Percentiles rank a stretch among this genome's conserved stretches.
Evolutionary conservation across 352 stramenopile genomes (phyloP).

Genomic region (Phytopythium ostracodes): DNA sequence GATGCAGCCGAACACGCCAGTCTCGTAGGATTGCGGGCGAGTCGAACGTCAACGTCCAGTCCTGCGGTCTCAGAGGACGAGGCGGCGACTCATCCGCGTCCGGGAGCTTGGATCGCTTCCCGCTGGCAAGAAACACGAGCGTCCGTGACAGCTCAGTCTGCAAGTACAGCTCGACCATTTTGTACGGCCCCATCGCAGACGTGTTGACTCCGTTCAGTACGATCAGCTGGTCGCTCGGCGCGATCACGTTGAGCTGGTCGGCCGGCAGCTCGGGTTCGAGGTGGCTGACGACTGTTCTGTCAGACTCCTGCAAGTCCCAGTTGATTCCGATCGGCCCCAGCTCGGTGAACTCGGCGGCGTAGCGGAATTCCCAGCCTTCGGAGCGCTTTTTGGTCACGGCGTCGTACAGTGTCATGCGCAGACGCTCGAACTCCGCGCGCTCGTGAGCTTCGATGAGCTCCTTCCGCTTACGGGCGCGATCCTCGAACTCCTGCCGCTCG

Average conservation of each 20-base stretch:
- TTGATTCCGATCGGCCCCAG: constrained; percentile 61
- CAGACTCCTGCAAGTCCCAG: constrained; percentile 53
- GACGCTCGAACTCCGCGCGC: constrained; percentile 39
- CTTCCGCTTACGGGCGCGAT: constrained; percentile 27
- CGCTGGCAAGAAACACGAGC: constrained; percentile 43
- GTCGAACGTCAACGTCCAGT: constrained; percentile 55
- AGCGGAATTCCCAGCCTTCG: constrained; percentile 58
- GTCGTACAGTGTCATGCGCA: constrained; percentile 53
- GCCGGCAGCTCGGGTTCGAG: constrained; percentile 50
- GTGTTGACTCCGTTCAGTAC: constrained; percentile 66
- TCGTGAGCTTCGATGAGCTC: constrained; percentile 31
- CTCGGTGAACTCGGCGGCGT: constrained; percentile 52
- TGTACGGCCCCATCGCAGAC: constrained; percentile 37
- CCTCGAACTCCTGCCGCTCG: constrained; percentile 25
- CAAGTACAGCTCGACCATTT: constrained; percentile 55
- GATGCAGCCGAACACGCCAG: constrained; percentile 50
- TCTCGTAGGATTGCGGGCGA: constrained; percentile 33
- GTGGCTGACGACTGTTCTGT: constrained; percentile 53
- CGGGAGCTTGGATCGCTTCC: constrained; percentile 9
- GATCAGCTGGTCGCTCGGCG: constrained; percentile 52
- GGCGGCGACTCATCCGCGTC: constrained; percentile 8
- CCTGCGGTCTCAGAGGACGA: constrained; percentile 15
- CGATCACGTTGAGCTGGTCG: constrained; percentile 44
- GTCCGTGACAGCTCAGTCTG: constrained; percentile 33
- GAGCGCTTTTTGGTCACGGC: constrained; percentile 28